Base-by-base conservation (phyloP, 2,329 filamentous ascomycete genomes). In the Ploettnerulaceae sp. region DNA sequence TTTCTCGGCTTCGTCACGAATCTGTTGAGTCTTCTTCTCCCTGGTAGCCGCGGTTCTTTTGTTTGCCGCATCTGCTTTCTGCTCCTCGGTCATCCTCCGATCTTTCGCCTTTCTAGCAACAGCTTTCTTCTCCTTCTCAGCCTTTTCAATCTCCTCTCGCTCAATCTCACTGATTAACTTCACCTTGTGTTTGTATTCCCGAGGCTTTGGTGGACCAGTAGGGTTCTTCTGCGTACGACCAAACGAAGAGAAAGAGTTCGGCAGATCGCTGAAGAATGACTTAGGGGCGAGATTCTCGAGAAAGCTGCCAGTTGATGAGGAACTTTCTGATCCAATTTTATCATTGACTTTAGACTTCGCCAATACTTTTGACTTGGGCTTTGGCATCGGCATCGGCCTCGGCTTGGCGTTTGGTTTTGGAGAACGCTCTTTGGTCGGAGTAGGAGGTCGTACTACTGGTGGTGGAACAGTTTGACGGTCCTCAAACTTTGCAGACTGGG, bases 1-100 rank as follows among this genome's bases (percentile, higher is more conserved):
- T 12, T 43, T 43, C 14, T 32, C 12, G 2, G 54, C 53, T 2
- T 48, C 43, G 4, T 47, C 29, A 1, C 51, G 28, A 14, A 54
- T 22, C 17, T 49, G 9, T 3, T 35, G 15, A 26, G n/a, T 45
- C 14, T 52, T 38, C 31, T 45, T 54, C 24, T 47, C 20, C 6
- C 36, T 32, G 3, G 50, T 50, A 25, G 39, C 43, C 28, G 51
- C 45, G 7, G 31, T 42, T 33, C 5, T 39, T 42, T 39, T 40
- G 15, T 31, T 11, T 9, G 37, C 33, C 3, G 24, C 32, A n/a
- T 42, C 26, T 31, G 21, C 43, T 15, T 49, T 50, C 25, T 44
- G 40, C 17, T 47, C n/a, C 20, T 45, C 41, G 8, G 35, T 42
- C 9, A 9, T 38, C 12, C 5, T 3, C 11, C 11, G 21, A 20